These are phyloP conservation scores for Aurantiochytrium sp. DNA, from an alignment of 108 stramenopile species.

Conservation along the genomic window DNA sequence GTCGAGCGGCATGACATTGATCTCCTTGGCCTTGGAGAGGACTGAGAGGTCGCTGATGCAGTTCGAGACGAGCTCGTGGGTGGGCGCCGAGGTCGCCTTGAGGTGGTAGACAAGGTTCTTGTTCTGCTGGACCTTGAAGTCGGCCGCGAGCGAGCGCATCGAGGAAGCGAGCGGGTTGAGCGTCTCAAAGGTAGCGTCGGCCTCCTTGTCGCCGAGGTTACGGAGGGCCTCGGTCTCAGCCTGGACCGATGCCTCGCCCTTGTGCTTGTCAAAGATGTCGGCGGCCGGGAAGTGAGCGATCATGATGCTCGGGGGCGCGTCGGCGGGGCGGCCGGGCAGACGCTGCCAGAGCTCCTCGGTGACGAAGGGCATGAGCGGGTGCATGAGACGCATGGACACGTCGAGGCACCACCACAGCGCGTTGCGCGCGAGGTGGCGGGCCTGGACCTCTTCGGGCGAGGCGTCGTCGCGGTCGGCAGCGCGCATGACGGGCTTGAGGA, in stretches of 20 bases:
- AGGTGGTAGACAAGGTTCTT: constrained; percentile 78
- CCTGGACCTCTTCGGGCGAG: constrained; percentile 61
- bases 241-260: background rate
- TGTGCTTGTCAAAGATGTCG: background rate
- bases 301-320: constrained; percentile 86
- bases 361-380: constrained; percentile 98
- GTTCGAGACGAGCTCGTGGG: constrained; percentile 45
- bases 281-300: constrained; percentile 80
- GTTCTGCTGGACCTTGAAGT: constrained; percentile 48
- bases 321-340: constrained; percentile 88
- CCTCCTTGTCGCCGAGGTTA: constrained; percentile 24
- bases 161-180: constrained; percentile 38
- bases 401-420: constrained; percentile 87
- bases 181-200: constrained; percentile 44
- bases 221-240: background rate
- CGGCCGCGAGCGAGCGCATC: constrained; percentile 23
- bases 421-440: constrained; percentile 51
- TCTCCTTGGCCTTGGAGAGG: constrained; percentile 66
- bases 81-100: constrained; percentile 58
- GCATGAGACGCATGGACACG: constrained; percentile 79
- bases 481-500: constrained; percentile 92
- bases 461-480: constrained; percentile 42
- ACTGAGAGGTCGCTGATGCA: constrained; percentile 73
- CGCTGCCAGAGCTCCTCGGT: constrained; percentile 99
- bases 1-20: constrained; percentile 63